Percentiles rank a stretch among this genome's conserved stretches.
Conservation (phyloP, 257 asterid species). For the Linderniella brevidens region DNA sequence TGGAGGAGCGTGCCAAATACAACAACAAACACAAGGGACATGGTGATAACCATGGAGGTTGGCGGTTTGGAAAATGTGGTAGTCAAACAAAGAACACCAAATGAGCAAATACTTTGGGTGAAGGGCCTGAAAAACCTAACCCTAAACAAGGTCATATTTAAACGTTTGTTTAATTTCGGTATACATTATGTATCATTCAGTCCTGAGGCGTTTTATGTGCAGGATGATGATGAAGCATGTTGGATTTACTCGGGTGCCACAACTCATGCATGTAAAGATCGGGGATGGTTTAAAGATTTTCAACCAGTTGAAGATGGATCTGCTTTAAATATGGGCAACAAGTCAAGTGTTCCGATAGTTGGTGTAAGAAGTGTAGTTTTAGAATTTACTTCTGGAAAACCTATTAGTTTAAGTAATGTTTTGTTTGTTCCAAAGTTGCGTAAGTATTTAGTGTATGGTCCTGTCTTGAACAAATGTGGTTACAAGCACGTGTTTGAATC, state of each 20-base stretch:
- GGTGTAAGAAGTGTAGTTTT: too few relatives aligned
- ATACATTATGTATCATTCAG: not conserved
- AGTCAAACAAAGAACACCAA: too few relatives aligned
- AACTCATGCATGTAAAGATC: not conserved
- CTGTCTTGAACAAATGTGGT: not conserved
- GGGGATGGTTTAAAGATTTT: not conserved
- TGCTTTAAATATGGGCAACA: not conserved
- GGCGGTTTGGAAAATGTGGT: not conserved
- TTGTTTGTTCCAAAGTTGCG: not conserved
- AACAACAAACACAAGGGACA: not conserved
- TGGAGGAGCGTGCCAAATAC: not conserved
- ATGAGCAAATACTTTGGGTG: too few relatives aligned
- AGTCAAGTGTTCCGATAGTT: too few relatives aligned
- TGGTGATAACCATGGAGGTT: not conserved
- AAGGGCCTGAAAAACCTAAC: not conserved
- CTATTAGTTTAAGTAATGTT: not conserved
- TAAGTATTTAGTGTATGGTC: conserved; percentile 1
- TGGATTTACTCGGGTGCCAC: not conserved
- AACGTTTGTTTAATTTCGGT: not conserved
- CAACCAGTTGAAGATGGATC: not conserved
- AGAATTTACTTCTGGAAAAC: not conserved
- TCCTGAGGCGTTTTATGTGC: not conserved
- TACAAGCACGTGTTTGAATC: conserved; percentile 1
- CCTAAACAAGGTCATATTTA: not conserved
- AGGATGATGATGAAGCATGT: not conserved